Conservation (phyloP, 75 land plant species). For the Cupressus sempervirens region DNA sequence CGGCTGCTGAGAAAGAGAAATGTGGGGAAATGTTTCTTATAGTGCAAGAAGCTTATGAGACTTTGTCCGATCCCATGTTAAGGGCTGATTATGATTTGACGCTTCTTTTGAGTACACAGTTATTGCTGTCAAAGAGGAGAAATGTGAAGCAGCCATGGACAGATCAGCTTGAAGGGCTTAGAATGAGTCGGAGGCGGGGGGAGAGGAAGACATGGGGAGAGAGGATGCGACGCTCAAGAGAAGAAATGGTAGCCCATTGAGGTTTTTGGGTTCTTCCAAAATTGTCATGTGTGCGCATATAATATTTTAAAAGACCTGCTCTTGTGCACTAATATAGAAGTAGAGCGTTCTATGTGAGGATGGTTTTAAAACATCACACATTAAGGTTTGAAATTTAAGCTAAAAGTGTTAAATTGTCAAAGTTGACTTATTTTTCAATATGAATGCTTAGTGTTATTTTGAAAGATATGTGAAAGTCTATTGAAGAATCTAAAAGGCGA, state of each 20-base stretch:
- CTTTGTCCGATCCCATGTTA: background rate
- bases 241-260: background rate
- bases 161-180: background rate
- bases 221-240: background rate
- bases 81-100: background rate
- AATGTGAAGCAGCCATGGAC: background rate
- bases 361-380: no score
- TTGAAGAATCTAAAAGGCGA: no score
- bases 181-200: background rate
- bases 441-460: no score
- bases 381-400: no score
- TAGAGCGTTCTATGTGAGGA: no score
- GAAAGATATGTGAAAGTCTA: no score
- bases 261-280: no score
- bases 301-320: no score
- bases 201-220: background rate
- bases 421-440: no score
- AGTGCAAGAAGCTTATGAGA: background rate
- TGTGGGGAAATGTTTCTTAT: background rate
- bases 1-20: background rate
- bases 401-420: no score
- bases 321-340: no score
- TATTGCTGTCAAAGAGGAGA: background rate
- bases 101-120: background rate
- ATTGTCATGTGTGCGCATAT: no score